These are phyloP conservation scores for Tolypocladium sp. DNA, from an alignment of 2,329 filamentous ascomycete species.

Conservation along the genomic window DNA sequence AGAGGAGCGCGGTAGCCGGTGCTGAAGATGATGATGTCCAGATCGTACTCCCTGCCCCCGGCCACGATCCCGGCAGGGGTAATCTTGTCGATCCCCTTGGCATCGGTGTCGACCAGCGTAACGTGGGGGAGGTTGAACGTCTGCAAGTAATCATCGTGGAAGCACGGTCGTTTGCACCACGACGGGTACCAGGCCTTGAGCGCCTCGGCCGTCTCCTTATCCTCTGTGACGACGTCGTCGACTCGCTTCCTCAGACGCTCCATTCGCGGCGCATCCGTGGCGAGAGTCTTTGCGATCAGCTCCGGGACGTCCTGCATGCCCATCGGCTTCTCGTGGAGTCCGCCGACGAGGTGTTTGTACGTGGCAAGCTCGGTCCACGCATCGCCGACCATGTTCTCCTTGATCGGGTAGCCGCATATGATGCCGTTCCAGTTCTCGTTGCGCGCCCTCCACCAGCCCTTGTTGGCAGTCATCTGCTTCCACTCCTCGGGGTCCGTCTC, in stretches of 20 bases:
- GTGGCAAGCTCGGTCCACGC: constrained; percentile 28
- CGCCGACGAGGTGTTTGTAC: constrained; percentile 27
- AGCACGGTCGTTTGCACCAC: constrained; percentile 56
- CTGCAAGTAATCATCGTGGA: constrained; percentile 50
- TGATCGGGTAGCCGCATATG: constrained; percentile 31
- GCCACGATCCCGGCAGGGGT: constrained; percentile 38
- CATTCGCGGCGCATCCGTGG: constrained; percentile 29
- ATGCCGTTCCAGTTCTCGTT: constrained; percentile 5
- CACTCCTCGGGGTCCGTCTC: constrained; percentile 33
- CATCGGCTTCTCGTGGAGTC: constrained; percentile 8
- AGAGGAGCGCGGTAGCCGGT: constrained; percentile 26
- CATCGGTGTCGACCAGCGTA: constrained; percentile 49
- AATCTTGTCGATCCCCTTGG: constrained; percentile 37
- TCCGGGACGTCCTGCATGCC: constrained; percentile 12
- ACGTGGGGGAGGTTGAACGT: constrained; percentile 52
- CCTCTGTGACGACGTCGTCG: constrained; percentile 39
- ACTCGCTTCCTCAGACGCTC: constrained; percentile 36
- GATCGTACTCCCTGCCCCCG: constrained; percentile 34
- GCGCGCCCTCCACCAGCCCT: constrained; percentile 41
- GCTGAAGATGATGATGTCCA: constrained; percentile 24
- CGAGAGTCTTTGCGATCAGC: constrained; percentile 23
- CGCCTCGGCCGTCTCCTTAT: constrained; percentile 37
- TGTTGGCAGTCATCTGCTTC: constrained; percentile 18
- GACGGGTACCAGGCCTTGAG: constrained; percentile 51
- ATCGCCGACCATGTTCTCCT: constrained; percentile 37